Base-by-base conservation (phyloP, 352 stramenopile species). In the Plasmopara viticola region DNA sequence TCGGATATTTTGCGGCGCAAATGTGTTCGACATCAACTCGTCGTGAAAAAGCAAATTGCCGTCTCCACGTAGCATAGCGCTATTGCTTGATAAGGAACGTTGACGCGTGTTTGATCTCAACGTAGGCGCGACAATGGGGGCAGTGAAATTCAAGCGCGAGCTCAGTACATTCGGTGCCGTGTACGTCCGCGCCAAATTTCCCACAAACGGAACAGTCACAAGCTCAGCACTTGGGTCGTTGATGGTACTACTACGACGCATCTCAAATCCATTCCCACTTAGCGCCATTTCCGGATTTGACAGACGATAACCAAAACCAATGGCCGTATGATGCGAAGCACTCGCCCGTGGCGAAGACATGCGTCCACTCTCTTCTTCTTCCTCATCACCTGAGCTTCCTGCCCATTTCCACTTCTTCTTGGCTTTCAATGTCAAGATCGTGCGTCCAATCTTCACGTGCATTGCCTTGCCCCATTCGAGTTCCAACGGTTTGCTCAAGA, bases 331-430 rank as follows among this genome's bases (percentile, higher is more conserved):
- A 20, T 25, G 52, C 15, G 52, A 12, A 9, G 50, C 48, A 49
- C 43, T 37, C 61, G 4, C 44, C 53, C 61, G 61, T 12, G 64
- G 65, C 30, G 64, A 74, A 35, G 58, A 62, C n/a, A 58, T 46
- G 1, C 63, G 50, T 48, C 62, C 63, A 25, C 41, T 66, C 31
- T 69, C 67, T 1, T 64, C 61, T 8, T 70, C 60, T 31, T 73
- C 64, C n/a, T 76, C 67, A 7, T 64, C 70, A 35, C 62, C 57
- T 13, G 71, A 70, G 20, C 53, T 42, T 6, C 74, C 74, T 9
- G 64, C 69, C 79, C 79, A 92, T 68, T 86, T 85, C 79, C 79
- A 90, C 14, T 80, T 77, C 53, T 89, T 90, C 63, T 92, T 92
- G 2, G 82, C 81, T 50, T 86, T 89, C 25, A 92, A 68, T 13